Evolutionary conservation across 2,329 filamentous ascomycete species (phyloP), one percentile per base, ranked within the genome.

Genomic region (Cladosporium sphaerospermum): DNA sequence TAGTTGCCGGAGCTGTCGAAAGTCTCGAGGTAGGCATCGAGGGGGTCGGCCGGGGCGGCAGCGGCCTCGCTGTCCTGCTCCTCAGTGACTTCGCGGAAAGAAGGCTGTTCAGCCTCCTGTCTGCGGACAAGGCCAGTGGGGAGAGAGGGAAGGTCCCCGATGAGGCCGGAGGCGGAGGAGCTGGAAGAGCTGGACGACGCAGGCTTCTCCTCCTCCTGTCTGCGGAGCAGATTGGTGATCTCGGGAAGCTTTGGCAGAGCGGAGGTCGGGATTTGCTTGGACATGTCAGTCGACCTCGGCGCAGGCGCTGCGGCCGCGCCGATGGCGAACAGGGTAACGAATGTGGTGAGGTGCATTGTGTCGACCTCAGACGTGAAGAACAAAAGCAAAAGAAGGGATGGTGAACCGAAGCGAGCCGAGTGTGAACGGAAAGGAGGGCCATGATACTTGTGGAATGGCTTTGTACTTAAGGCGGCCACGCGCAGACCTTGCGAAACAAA

Each of bases 291-390:
- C 8, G 34, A 40, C 11, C 18, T 50, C 2, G 31, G 5, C 34
- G 44, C 44, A 37, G 44, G 45, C 32, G 11, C 28, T 3, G 48
- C 48, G n/a, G 18, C 48, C 33, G 48, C 48, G 40, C 48, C 48
- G 5, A 23, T 32, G 48, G 18, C 48, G 48, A 51, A 18, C 48
- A 51, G 31, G 16, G 48, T 37, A 51, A 51, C n/a, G 48, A 51
- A 19, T 37, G 48, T 51, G 40, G 48, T 51, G 48, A 51, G 19
- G 40, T 51, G 48, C 48, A 51, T 51, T 51, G 48, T 51, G 48
- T 51, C 48, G 48, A 51, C 40, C 19, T 51, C 48, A 10, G 41
- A 40, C 42, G 39, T 44, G 42, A 28, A 36, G 37, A 36, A 14
- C 32, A 44, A 42, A 33, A 50, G 28, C 32, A 11, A 41, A 43